A percentile compares a stretch with the other conserved stretches of the same genome.
Conservation (phyloP, 192 early-diverging fungal species). For the Backusella psychrophila region DNA sequence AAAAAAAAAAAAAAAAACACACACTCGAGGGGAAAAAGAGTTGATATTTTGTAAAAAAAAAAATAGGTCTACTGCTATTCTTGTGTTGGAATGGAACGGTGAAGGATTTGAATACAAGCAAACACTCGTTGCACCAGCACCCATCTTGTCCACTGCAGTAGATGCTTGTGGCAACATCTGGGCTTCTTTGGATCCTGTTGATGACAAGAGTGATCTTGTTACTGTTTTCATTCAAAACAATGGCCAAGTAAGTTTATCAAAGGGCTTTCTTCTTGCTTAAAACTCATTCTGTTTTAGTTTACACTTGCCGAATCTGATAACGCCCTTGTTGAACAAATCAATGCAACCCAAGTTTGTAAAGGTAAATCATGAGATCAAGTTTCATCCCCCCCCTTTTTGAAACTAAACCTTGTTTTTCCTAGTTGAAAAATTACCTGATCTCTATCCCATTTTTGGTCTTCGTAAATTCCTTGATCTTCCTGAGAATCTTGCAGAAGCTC, state of each 20-base stretch:
- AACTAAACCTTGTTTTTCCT: not conserved
- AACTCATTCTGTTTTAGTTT: not conserved
- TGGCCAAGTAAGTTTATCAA: slow-evolving; percentile 5
- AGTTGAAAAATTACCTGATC: slow-evolving; percentile 60
- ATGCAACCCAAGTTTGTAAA: not conserved
- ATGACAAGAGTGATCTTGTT: slow-evolving; percentile 3
- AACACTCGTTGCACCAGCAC: slow-evolving; percentile 7
- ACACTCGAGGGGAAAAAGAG: not conserved
- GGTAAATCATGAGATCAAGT: not conserved
- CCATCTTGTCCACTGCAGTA: slow-evolving; percentile 14
- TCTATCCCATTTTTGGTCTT: slow-evolving; percentile 16
- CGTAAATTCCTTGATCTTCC: slow-evolving; percentile 22
- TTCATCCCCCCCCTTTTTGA: not conserved
- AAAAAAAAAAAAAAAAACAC: not conserved
- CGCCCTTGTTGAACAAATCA: not conserved
- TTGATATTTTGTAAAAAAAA: not conserved
- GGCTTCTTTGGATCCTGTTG: slow-evolving; percentile 5
- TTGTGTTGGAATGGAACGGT: slow-evolving; percentile 21
- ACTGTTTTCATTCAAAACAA: slow-evolving; percentile 2
- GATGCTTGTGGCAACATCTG: slow-evolving; percentile 20
- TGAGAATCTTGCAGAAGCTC: slow-evolving; percentile 10
- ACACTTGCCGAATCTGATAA: not conserved
- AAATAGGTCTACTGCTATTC: slow-evolving; percentile 8
- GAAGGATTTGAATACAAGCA: not conserved
- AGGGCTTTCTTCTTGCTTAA: too few relatives aligned